Evolutionary conservation across 176 grass and related monocot species (phyloP), one percentile per base, ranked within the genome.

Genomic region (Coix lacrymajobi): DNA sequence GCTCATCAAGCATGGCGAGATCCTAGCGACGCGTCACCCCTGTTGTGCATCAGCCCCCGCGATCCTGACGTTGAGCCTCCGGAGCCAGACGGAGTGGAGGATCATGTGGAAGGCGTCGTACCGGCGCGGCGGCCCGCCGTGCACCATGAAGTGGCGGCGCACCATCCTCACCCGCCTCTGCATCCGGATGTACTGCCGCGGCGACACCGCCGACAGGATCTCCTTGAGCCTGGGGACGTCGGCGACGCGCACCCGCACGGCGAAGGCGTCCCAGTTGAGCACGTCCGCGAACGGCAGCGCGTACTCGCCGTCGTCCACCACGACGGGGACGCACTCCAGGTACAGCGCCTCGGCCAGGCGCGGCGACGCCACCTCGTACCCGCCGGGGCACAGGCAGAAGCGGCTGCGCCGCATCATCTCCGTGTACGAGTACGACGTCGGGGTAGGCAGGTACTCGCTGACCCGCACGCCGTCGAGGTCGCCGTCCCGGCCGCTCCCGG

Each of bases 361-460:
- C 3, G 95, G 95, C 81, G 92, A 94, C 13, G 95, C 95, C 81
- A 97, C 95, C 84, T 97, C 95, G 69, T 97, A 92, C 30, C 95
- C 95, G 71, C 95, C 92, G 0, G 92, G 95, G 60, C 95, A 94
- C 4, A 97, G 87, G 83, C 95, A 97, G 75, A 85, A 97, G 30
- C 85, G 85, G 90, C 95, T 97, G 37, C 57, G 83, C 31, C 92
- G 77, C 96, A 98, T 93, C 87, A 87, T 77, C 57, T 87, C 88
- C 51, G 78, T 82, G 93, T 95, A 98, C 13, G 96, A 93, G 10
- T 79, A 1, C 39, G 39, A 33, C 79, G 24, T 91, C 91, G 14
- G 39, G 22, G 39, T 6, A 7, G 63, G 83, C 4, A 97, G 89
- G 84, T 94, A 97, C 84, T 97, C 90, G 33, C 88, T 83, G 26